Base-by-base conservation (phyloP, 1,284 basidiomycete species). In the Leucoagaricus sp. region DNA sequence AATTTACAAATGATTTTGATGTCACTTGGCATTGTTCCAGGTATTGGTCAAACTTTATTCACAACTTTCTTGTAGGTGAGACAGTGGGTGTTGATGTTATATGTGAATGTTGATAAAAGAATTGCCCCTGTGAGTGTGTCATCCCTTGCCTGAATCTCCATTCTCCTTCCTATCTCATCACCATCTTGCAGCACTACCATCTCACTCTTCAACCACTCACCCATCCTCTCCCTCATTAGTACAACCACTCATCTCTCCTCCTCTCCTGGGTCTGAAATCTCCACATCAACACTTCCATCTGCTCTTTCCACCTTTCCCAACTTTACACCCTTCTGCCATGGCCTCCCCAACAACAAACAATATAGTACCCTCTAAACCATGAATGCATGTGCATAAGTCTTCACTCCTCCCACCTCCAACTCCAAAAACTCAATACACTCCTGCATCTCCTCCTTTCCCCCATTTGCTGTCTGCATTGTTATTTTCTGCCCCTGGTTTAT, bases 341-440 rank as follows among this genome's bases (percentile, higher is more conserved):
- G 56, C 5, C 49, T 40, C n/a, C 56, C 50, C 41, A 58, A 17
- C 17, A 53, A 28, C 31, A 58, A 33, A 2, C n/a, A 7, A 33
- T 41, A 58, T 34, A 44, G 56, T 21, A 44, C 49, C 15, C 12
- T 10, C 19, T 42, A 4, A 1, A 42, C 56, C 17, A 58, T 34
- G 38, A 52, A 58, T 25, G 49, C 44, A 53, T 58, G 56, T 48
- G 29, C 34, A 12, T 40, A 52, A 1, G 36, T 53, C 36, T 25
- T 52, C 2, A 58, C 19, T 23, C 50, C 44, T 17, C 44, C 31
- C 3, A 58, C 29, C 31, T 53, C 45, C 12, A 58, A 56, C 33
- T 65, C 57, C 7, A 63, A 55, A 48, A 55, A 62, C 46, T 64
- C 60, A 33, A 23, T 49, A 40, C 12, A 63, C 21, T 50, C 60